These are phyloP conservation scores for Rhodotorula sp. DNA, from an alignment of 1,284 basidiomycete genomes.

Conservation along the genomic window DNA sequence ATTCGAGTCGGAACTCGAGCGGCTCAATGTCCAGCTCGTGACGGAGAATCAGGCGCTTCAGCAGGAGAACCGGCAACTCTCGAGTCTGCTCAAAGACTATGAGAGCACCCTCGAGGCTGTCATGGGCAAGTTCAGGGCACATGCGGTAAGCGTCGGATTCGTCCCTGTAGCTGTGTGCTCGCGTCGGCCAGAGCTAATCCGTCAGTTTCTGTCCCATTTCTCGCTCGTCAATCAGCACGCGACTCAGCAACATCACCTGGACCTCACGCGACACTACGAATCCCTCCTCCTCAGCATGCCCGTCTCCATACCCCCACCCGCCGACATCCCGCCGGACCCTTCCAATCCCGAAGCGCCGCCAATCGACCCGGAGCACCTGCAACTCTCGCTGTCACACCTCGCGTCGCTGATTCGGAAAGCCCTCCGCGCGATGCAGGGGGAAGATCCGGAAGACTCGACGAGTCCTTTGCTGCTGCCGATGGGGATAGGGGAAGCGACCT, in stretches of 20 bases:
- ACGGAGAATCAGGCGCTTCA: slow-evolving; percentile 89
- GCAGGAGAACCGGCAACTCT: slow-evolving; percentile 93
- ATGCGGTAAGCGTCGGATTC: slow-evolving; percentile 67
- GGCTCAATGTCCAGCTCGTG: slow-evolving; percentile 81
- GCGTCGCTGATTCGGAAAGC: slow-evolving; percentile 69
- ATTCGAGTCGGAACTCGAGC: slow-evolving; percentile 90
- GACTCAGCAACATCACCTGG: slow-evolving; percentile 86
- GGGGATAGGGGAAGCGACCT: slow-evolving; percentile 3
- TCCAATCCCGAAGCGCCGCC: slow-evolving; percentile 52
- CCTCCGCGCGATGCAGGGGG: slow-evolving; percentile 68
- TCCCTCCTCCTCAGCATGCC: slow-evolving; percentile 72
- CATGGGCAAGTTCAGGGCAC: slow-evolving; percentile 92
- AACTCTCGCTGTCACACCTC: slow-evolving; percentile 68
- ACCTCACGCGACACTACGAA: slow-evolving; percentile 88
- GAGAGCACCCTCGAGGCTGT: slow-evolving; percentile 92
- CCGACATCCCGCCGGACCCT: slow-evolving; percentile 60
- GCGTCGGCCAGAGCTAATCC: no score
- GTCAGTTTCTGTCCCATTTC: no score
- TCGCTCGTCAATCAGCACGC: slow-evolving; percentile 61
- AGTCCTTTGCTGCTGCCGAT: slow-evolving; percentile 21
- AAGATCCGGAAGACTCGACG: slow-evolving; percentile 52
- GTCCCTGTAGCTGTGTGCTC: no score
- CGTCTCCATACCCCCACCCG: slow-evolving; percentile 53
- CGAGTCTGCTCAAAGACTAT: slow-evolving; percentile 84
- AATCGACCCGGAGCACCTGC: slow-evolving; percentile 55